A percentile compares a stretch with the other conserved stretches of the same genome.
Evolutionary conservation across 306 rosid species (phyloP).

Genomic region (Cucumis sativus): Cucumber_9930_V3 NC_026661.2:16205501-16206000

Average conservation of each 20-base stretch:
- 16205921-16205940: constrained; percentile 30
- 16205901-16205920: constrained; percentile 72
- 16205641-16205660: constrained; percentile 9
- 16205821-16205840: constrained; percentile 4
- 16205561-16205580: constrained; percentile 5
- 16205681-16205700: constrained; percentile 14
- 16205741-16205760: constrained; percentile 4
- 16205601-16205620: constrained; percentile 12
- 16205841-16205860: constrained; percentile 26
- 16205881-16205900: constrained; percentile 35
- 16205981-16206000: constrained; percentile 24
- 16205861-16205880: constrained; percentile 50
- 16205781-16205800: neutral
- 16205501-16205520: neutral
- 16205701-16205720: constrained; percentile 37
- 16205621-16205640: neutral
- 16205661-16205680: constrained; percentile 72
- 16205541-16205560: constrained; percentile 15
- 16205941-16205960: constrained; percentile 49
- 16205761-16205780: constrained; percentile 27
- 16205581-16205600: constrained; percentile 24
- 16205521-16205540: constrained; percentile 41
- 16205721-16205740: constrained; percentile 20
- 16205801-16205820: constrained; percentile 25
- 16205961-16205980: constrained; percentile 43